phyloP scores from a whole-genome alignment of 2,329 filamentous ascomycete species.

The Knufia petricola region DNA sequence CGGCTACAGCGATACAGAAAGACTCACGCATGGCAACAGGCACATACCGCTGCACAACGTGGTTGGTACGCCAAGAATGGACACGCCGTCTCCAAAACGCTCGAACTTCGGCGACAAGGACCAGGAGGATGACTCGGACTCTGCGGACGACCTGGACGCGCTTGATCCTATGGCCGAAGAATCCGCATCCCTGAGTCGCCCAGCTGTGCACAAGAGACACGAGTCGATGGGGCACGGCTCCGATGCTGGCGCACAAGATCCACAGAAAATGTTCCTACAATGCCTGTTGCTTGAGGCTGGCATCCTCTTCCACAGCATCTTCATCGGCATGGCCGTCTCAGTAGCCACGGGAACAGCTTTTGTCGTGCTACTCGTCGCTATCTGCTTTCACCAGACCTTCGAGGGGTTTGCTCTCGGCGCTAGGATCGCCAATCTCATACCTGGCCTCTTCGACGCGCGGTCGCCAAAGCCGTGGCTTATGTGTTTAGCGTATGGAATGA shows the following conservation, averaged over 20 bases:
- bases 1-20: neutral
- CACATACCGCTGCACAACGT: constrained; percentile 12
- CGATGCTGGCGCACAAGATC: constrained; percentile 39
- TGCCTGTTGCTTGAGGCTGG: constrained; percentile 72
- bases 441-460: constrained; percentile 53
- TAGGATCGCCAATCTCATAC: constrained; percentile 69
- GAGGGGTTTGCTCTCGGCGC: constrained; percentile 79
- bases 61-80: neutral
- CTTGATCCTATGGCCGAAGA: constrained; percentile 34
- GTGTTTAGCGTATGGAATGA: constrained; percentile 55
- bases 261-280: constrained; percentile 60
- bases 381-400: constrained; percentile 79
- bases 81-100: constrained; percentile 3
- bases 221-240: constrained; percentile 9
- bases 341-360: constrained; percentile 73
- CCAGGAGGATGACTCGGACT: constrained; percentile 50
- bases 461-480: constrained; percentile 68
- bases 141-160: constrained; percentile 46
- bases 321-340: constrained; percentile 78
- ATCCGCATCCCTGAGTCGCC: constrained; percentile 23
- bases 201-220: constrained; percentile 19
- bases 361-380: constrained; percentile 68
- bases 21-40: constrained; percentile 12
- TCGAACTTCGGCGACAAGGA: constrained; percentile 24
- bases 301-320: constrained; percentile 75